Evolutionary conservation across 164 flowering plant species (phyloP), one percentile per base, ranked within the genome.

Genomic region (Aristolochia californica): DNA sequence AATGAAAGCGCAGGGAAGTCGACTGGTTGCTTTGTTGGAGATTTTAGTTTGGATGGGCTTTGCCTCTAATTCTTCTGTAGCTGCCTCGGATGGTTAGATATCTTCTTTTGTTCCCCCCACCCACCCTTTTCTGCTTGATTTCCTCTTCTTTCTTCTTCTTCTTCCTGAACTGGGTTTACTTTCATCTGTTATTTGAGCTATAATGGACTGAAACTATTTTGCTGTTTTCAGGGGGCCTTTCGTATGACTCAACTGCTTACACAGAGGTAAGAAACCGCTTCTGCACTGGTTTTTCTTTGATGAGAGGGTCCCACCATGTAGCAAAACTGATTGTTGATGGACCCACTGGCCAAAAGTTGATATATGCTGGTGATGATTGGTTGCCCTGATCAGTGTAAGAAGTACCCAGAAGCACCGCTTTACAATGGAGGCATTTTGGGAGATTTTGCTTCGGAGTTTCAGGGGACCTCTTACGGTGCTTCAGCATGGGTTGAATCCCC

Each of bases 381-480:
- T 21, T 51, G 14, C 16, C 34, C 5, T 9, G 23, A n/a, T 13
- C 56, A 91, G 98, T 91, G 96, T 50, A 82, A 80, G 68, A 30
- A 56, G 43, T 55, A 67, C 21, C 86, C 98, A 11, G 93, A 88
- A 67, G 59, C 50, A 28, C 76, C 98, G 16, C 81, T 91, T 2
- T 88, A 88, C 64, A 69, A 74, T 24, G 98, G 98, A 54, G 98
- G 98, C 34, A 72, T 88, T 28, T 74, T 91, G 24, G 67, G 68
- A 44, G 57, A 67, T 43, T 55, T 67, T 9, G 27, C n/a, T 13
- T 53, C 58, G 10, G 43, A 63, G 13, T 9, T 34, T 26, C 26
- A 48, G 5, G 45, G 17, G 21, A 5, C 21, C 15, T 18, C 40
- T 22, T 47, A 26, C n/a, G 47, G 45, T 55, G 27, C 43, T 38